These are phyloP conservation scores for Gastrodia elata DNA, from an alignment of 106 monocot genomes.

Conservation along the genomic window DNA sequence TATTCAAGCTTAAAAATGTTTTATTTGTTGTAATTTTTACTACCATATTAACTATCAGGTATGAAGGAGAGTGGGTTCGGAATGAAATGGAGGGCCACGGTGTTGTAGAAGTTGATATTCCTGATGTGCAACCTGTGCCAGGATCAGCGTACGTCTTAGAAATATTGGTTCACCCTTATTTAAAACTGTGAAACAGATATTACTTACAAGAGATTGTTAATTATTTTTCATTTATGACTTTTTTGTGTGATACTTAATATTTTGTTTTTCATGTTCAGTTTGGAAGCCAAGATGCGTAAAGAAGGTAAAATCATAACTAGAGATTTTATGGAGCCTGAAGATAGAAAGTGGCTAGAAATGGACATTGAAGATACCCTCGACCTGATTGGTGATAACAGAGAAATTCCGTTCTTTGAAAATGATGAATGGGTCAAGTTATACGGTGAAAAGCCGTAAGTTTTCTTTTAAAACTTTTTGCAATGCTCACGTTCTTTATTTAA, in stretches of 20 bases:
- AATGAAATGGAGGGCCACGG: conserved; percentile 87
- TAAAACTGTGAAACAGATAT: not conserved
- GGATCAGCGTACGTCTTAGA: conserved; percentile 58
- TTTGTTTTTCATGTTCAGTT: conserved; percentile 24
- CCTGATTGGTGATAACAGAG: conserved; percentile 28
- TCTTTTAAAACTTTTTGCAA: not conserved
- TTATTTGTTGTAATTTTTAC: not conserved
- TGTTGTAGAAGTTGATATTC: conserved; percentile 80
- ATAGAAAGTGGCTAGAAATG: conserved; percentile 73
- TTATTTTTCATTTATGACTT: not conserved
- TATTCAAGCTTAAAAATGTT: not conserved
- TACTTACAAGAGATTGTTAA: not conserved
- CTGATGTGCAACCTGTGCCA: conserved; percentile 61
- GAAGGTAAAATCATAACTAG: conserved; percentile 60
- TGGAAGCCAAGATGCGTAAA: conserved; percentile 78
- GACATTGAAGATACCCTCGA: conserved; percentile 61
- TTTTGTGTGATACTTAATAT: not conserved
- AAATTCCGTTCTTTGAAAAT: conserved; percentile 76
- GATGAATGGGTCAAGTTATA: conserved; percentile 66
- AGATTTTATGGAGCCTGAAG: conserved; percentile 70
- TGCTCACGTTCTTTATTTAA: not conserved
- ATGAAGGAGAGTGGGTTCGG: conserved; percentile 85
- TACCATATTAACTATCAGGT: conserved; percentile 24
- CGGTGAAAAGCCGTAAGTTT: conserved; percentile 70
- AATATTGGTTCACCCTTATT: not conserved